These are phyloP conservation scores for Pulveroboletus sp. DNA, from an alignment of 768 basidiomycete genomes.

Conservation along the genomic window DNA sequence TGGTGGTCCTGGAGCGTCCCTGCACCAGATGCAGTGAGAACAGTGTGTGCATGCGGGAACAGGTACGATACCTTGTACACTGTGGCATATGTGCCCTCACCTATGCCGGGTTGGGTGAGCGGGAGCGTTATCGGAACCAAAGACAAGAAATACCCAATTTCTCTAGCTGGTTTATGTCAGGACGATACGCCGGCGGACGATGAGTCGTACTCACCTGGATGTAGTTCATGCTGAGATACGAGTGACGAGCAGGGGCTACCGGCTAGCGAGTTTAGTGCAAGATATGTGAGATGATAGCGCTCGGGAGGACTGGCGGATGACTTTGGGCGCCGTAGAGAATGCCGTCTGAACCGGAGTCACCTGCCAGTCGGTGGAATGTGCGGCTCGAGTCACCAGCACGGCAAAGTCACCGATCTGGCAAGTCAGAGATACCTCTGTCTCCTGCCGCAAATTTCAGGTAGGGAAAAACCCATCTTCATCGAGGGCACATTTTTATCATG, in stretches of 20 bases:
- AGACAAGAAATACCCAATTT: conserved; percentile 60
- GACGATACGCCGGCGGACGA: background rate
- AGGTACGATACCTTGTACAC: conserved; percentile 79
- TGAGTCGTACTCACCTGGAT: conserved; percentile 42
- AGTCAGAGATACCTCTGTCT: conserved; percentile 7
- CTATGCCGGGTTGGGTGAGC: conserved; percentile 33
- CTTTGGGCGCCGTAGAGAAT: background rate
- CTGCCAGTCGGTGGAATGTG: too few relatives aligned
- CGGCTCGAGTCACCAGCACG: too few relatives aligned
- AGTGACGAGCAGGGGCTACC: background rate
- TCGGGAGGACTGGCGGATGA: conserved; percentile 2
- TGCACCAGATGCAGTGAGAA: conserved; percentile 27
- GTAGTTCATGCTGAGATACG: conserved; percentile 45
- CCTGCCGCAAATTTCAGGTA: background rate
- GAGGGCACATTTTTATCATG: too few relatives aligned
- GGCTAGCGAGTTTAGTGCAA: conserved; percentile 2
- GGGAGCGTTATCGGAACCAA: background rate
- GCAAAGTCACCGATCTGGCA: conserved; percentile 18
- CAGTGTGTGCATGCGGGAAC: background rate
- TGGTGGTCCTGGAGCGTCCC: conserved; percentile 96
- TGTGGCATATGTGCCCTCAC: conserved; percentile 92
- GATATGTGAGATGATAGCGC: conserved; percentile 3
- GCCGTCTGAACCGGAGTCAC: too few relatives aligned
- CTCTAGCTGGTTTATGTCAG: conserved; percentile 59
- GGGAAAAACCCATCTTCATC: background rate